Evolutionary conservation across 1,139 yeast genomes (phyloP), one percentile per base, ranked within the genome.

Genomic region (Schizosaccharomyces versatilis): DNA sequence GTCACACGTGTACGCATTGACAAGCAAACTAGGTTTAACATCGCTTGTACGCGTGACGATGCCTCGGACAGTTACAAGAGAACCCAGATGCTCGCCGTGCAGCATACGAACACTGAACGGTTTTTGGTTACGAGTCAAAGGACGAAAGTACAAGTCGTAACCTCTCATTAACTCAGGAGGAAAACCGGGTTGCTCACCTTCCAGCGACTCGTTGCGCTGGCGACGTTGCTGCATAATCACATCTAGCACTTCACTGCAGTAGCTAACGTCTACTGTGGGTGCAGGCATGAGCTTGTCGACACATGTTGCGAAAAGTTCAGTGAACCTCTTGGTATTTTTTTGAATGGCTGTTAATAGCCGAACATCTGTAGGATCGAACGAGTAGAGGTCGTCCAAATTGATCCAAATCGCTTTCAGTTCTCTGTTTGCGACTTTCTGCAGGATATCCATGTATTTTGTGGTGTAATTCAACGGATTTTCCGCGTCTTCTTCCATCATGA

Each of bases 1-100:
- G 67, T 93, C 98, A 70, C 99, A 93, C 3, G 97, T 84, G 66
- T 90, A 93, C 0, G 98, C 98, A 62, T 83, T 85, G 57, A 90
- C 96, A 60, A 78, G 73, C 7, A 90, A 85, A 7, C 85, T 74
- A 6, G 99, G 99, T 68, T 88, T 90, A 53, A 93, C 98, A 66
- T 93, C 98, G 1, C 95, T 81, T 2, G 88, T 96, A 62, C 98
- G 75, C 14, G 97, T 90, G 53, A 90, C 86, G 61, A 93, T 90
- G 54, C 98, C 99, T 61, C 95, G 73, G 5, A 88, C 82, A 0
- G 96, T 88, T 62, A 93, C 82, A 60, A 84, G 75, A 62, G 82
- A 80, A 49, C 99, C 99, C 54, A 93, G 75, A 60, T 78, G 80
- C 53, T 74, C 71, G 56, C 97, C 97, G 65, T 80, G 82, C 59